These are phyloP conservation scores for Candida sanyaensis DNA, from an alignment of 1,139 yeast species.

Conservation along the genomic window DNA sequence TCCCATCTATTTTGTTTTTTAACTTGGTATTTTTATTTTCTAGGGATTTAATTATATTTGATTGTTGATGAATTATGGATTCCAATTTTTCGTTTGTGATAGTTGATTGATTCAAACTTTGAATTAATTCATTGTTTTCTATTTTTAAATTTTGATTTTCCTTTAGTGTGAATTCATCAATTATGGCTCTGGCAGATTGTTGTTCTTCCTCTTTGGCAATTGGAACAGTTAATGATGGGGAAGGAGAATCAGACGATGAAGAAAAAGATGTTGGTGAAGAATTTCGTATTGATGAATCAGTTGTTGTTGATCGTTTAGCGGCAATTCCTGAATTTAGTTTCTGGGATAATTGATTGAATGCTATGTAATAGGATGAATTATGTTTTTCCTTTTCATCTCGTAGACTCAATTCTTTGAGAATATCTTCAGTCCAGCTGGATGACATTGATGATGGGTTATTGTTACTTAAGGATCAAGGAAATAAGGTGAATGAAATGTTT, in stretches of 20 bases:
- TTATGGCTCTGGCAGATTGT: not conserved
- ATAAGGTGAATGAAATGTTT: too few relatives aligned
- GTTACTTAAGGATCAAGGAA: too few relatives aligned
- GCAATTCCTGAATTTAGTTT: conserved; percentile 13
- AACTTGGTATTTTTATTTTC: conserved; percentile 25
- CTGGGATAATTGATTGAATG: conserved; percentile 32
- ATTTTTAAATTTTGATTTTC: conserved; percentile 14
- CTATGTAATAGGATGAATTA: conserved; percentile 32
- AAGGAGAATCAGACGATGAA: conserved; percentile 8
- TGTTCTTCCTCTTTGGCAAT: not conserved
- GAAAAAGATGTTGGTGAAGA: conserved; percentile 15
- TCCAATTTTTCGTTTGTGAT: conserved; percentile 26
- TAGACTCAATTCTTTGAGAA: conserved; percentile 23
- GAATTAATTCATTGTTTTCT: conserved; percentile 19
- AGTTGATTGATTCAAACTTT: conserved; percentile 26
- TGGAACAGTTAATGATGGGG: conserved; percentile 16
- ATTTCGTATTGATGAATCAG: conserved; percentile 9
- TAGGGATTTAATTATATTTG: conserved; percentile 18
- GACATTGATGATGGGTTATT: conserved; percentile 1
- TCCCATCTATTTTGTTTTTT: conserved; percentile 30
- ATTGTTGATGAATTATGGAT: conserved; percentile 14
- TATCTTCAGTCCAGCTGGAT: conserved; percentile 24
- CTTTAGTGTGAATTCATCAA: conserved; percentile 8
- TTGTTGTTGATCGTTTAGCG: not conserved
- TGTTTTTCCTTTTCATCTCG: conserved; percentile 37